Percentiles rank a stretch among this genome's conserved stretches.
Evolutionary conservation across 257 asterid genomes (phyloP).

Genomic region (Henckelia pumila): DNA sequence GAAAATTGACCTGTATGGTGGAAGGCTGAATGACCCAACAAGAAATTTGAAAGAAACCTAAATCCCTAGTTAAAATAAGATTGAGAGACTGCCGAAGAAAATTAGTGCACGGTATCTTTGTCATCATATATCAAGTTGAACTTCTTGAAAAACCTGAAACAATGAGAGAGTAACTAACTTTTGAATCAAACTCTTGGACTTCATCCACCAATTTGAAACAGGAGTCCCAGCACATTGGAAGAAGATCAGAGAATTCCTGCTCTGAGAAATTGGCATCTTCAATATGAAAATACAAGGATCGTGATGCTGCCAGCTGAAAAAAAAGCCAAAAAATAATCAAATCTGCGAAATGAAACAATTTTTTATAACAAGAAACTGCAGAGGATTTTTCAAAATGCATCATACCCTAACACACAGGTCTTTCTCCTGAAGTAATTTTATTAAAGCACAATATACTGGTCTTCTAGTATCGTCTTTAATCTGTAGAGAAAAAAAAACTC

Average conservation of each 20-base stretch:
- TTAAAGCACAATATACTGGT: slow-evolving; percentile 86
- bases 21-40: slow-evolving; percentile 1
- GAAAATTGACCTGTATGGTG: background rate
- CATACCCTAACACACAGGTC: slow-evolving; percentile 95
- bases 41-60: too few species aligned
- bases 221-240: slow-evolving; percentile 82
- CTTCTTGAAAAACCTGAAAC: background rate
- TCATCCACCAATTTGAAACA: slow-evolving; percentile 86
- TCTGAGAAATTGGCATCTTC: slow-evolving; percentile 95
- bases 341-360: slow-evolving; percentile 16
- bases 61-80: background rate
- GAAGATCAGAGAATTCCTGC: slow-evolving; percentile 78
- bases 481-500: slow-evolving; percentile 39
- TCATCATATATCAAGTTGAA: background rate
- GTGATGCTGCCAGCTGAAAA: slow-evolving; percentile 84
- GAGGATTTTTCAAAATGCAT: slow-evolving; percentile 11
- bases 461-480: slow-evolving; percentile 83
- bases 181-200: slow-evolving; percentile 94
- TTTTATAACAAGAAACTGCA: slow-evolving; percentile 1
- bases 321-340: slow-evolving; percentile 15
- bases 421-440: slow-evolving; percentile 80
- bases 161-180: slow-evolving; percentile 44
- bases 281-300: slow-evolving; percentile 87
- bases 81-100: background rate
- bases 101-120: background rate